A percentile compares a stretch with the other conserved stretches of the same genome.
These are phyloP conservation scores for Chytriomyces sp. DNA, from an alignment of 192 early-diverging fungal genomes.

Conservation along the genomic window DNA sequence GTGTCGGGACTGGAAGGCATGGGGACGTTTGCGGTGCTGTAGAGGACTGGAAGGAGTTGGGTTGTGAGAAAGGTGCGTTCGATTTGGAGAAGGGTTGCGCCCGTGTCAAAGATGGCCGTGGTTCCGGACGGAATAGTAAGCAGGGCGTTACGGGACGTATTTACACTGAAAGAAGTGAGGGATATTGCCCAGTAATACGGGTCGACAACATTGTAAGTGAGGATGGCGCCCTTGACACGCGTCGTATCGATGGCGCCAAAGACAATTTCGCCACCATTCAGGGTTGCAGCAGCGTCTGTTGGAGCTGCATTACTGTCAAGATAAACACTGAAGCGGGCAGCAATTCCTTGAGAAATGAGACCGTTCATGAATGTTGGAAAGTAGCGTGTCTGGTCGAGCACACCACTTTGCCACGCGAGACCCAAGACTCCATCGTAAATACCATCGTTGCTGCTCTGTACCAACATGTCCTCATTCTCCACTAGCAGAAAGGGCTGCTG, in stretches of 20 bases:
- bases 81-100: neutral
- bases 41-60: neutral
- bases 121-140: neutral
- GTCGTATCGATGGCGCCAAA: neutral
- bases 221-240: neutral
- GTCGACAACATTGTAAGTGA: neutral
- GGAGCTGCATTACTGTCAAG: too few relatives aligned
- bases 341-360: neutral
- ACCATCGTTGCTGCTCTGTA: neutral
- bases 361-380: neutral
- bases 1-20: neutral
- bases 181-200: neutral
- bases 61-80: neutral
- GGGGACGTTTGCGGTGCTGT: neutral
- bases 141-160: neutral
- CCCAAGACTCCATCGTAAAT: neutral
- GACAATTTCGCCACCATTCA: neutral
- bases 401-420: neutral
- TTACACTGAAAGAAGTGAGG: neutral
- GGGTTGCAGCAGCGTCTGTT: too few relatives aligned
- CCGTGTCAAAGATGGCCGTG: neutral
- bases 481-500: neutral
- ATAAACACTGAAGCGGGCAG: neutral
- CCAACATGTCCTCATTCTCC: neutral
- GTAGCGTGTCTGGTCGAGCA: neutral